Percentiles rank a stretch among this genome's conserved stretches.
These are phyloP conservation scores for Aspergillus aculeatus DNA, from an alignment of 2,329 filamentous ascomycete genomes.

Conservation along the genomic window DNA sequence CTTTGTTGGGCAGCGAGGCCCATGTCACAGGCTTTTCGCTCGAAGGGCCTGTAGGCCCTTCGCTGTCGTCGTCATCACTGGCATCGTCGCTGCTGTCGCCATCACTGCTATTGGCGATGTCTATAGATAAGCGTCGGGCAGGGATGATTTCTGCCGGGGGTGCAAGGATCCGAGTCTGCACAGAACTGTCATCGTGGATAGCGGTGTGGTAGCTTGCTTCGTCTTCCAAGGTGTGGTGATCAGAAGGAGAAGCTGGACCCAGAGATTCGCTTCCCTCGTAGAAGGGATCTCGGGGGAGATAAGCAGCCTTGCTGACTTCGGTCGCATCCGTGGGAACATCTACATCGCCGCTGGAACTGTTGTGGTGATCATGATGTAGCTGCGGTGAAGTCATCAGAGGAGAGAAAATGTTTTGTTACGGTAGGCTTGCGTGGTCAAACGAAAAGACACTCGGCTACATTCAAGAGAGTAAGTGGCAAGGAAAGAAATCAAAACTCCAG, in stretches of 20 bases:
- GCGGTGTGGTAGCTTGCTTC: conserved; percentile 20
- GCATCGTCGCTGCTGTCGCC: conserved; percentile 15
- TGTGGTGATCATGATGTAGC: conserved; percentile 6
- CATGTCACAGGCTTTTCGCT: conserved; percentile 59
- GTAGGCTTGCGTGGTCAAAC: background rate
- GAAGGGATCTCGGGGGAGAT: background rate
- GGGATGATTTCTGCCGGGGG: conserved; percentile 17
- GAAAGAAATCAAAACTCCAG: background rate
- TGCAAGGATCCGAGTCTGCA: conserved; percentile 10
- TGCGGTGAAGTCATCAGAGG: conserved; percentile 16
- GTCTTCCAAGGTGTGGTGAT: conserved; percentile 15
- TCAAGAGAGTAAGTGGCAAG: background rate
- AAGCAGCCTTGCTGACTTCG: conserved; percentile 4
- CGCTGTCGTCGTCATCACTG: conserved; percentile 16
- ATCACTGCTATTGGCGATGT: conserved; percentile 7
- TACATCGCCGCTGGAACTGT: conserved; percentile 15
- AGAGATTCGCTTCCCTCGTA: conserved; percentile 1
- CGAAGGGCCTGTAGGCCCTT: conserved; percentile 1
- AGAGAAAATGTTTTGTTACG: background rate
- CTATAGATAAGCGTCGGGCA: conserved; percentile 15
- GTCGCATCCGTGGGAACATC: conserved; percentile 2
- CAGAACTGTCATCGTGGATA: conserved; percentile 14
- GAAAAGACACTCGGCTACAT: background rate
- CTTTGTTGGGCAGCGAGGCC: conserved; percentile 71
- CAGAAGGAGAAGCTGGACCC: background rate